Base-by-base conservation (phyloP, 129 eudicot species). In the Saposhnikovia divaricata region DNA sequence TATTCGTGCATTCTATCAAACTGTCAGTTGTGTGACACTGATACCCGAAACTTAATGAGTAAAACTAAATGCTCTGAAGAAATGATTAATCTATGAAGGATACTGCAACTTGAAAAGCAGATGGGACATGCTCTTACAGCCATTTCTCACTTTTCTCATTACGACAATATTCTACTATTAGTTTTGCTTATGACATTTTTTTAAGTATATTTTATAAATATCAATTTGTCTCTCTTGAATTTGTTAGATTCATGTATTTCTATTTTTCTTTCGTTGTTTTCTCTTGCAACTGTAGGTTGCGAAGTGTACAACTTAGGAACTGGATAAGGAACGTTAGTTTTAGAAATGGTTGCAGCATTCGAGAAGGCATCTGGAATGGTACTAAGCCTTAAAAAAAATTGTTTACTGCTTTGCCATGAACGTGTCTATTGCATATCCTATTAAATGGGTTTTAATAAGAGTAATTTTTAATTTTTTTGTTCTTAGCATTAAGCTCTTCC, bases 291-390 rank as follows among this genome's bases (percentile, higher is more conserved):
- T 86, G 79, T 81, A 93, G 98, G 92, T 66, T 91, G 97, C 81
- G 97, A 91, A 85, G 96, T 85, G 40, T 93, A 91, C 87, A 93
- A 93, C 81, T 84, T 93, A 82, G 98, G 98, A 74, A 93, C 97
- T 25, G 98, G 98, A 28, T 87, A 91, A 78, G 98, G 98, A 78
- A 90, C 98, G 59, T 89, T 97, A 10, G 98, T 93, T 15, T 84
- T 93, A 74, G 96, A 93, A 86, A 91, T 93, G 98, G 98, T 93
- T 45, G 89, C 96, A 10, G 96, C 98, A 55, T 93, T 93, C 78
- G 98, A 93, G 87, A 89, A 87, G 81, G 96, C 90, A 59, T 93
- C 96, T 70, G 97, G 96, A 82, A 93, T 90, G 97, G 99, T 92
- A 95, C 18, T 78, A 6, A 72, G 53, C 18, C 40, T 47, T 18